These are phyloP conservation scores for Trichosporon sp. DNA, from an alignment of 1,284 basidiomycete species.

Conservation along the genomic window DNA sequence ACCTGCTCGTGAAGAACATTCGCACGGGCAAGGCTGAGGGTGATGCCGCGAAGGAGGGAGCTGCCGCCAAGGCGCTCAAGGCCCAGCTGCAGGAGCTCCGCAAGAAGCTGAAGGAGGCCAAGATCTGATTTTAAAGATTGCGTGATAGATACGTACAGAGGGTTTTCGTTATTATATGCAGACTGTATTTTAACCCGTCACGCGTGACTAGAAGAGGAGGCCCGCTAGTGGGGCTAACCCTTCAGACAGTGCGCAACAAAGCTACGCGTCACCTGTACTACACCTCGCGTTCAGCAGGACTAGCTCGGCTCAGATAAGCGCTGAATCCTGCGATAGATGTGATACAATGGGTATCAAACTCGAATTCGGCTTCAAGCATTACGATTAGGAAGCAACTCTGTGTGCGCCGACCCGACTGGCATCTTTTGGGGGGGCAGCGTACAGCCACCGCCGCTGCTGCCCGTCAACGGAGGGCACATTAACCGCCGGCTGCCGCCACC, in stretches of 20 bases:
- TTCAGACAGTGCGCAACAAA: background rate
- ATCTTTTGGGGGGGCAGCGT: too few species aligned
- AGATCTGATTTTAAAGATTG: constrained; percentile 26
- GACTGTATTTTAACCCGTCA: constrained; percentile 9
- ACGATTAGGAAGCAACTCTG: background rate
- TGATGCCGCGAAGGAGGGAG: constrained; percentile 59
- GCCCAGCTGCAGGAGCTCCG: constrained; percentile 64
- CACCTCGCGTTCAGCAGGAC: background rate
- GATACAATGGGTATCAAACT: background rate
- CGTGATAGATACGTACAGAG: constrained; percentile 17
- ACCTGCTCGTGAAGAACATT: constrained; percentile 67
- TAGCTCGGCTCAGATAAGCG: constrained; percentile 12
- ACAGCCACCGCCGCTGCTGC: too few species aligned
- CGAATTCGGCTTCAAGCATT: background rate
- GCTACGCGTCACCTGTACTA: background rate
- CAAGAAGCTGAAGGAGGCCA: constrained; percentile 51
- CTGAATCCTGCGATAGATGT: background rate
- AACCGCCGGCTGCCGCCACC: constrained; percentile 3
- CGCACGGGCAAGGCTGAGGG: constrained; percentile 66
- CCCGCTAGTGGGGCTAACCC: background rate
- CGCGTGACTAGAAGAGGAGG: background rate
- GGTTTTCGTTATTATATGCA: constrained; percentile 16
- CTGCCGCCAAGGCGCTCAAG: constrained; percentile 64
- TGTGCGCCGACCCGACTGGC: too few species aligned
- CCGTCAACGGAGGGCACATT: background rate